These are phyloP conservation scores for Tylopilus balloui DNA, from an alignment of 768 basidiomycete genomes.

Conservation along the genomic window DNA sequence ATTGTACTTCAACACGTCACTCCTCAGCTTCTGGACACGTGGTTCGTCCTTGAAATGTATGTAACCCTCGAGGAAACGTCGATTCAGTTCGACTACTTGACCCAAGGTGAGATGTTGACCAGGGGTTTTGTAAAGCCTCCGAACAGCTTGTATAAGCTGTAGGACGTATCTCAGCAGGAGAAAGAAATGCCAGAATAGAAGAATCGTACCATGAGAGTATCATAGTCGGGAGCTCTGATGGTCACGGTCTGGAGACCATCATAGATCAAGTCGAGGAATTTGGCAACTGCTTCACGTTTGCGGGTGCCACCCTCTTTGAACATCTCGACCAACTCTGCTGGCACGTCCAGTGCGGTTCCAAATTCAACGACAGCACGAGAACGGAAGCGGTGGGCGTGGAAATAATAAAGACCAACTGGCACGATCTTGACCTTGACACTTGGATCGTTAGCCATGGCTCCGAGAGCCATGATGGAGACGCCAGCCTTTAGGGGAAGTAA, in stretches of 20 bases:
- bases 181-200: background rate
- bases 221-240: conserved; percentile 92
- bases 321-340: conserved; percentile 80
- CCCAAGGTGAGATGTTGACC: conserved; percentile 91
- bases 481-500: conserved; percentile 96
- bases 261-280: conserved; percentile 87
- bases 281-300: conserved; percentile 87
- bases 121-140: conserved; percentile 90
- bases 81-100: conserved; percentile 93
- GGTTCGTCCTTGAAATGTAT: conserved; percentile 90
- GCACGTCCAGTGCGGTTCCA: conserved; percentile 87
- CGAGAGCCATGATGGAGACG: conserved; percentile 95
- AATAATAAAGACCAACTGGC: conserved; percentile 73
- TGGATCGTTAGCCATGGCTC: conserved; percentile 92
- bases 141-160: conserved; percentile 92
- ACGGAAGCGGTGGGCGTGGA: conserved; percentile 82
- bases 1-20: conserved; percentile 86
- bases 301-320: conserved; percentile 84
- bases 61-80: conserved; percentile 90
- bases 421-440: conserved; percentile 87
- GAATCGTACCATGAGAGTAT: conserved; percentile 87
- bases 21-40: conserved; percentile 73
- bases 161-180: conserved; percentile 4
- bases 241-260: conserved; percentile 95
- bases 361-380: conserved; percentile 98